Evolutionary conservation across 768 basidiomycete species (phyloP).

Genomic region (Galerina marginata): DNA sequence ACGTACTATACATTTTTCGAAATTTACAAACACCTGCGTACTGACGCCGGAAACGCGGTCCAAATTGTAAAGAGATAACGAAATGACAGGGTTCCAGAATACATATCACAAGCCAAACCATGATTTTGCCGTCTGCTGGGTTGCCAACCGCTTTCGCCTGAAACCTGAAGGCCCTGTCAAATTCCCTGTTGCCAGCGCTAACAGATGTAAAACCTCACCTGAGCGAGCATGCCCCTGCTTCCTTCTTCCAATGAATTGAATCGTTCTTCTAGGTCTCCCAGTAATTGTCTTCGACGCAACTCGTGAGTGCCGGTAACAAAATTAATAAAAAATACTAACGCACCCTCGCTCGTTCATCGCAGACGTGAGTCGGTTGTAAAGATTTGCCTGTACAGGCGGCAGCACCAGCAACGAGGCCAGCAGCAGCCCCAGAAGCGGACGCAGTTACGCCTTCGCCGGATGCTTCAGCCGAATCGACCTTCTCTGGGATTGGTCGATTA

Average conservation of each 20-base stretch:
- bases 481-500: slow-evolving; percentile 56
- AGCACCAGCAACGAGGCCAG: slow-evolving; percentile 37
- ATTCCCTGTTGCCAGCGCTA: background rate
- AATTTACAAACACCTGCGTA: background rate
- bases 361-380: slow-evolving; percentile 54
- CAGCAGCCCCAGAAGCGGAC: slow-evolving; percentile 26
- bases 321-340: slow-evolving; percentile 15
- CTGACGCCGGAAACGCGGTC: background rate
- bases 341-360: slow-evolving; percentile 72
- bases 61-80: background rate
- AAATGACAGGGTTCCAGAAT: background rate
- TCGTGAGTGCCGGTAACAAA: background rate
- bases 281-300: slow-evolving; percentile 52
- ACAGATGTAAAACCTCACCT: slow-evolving; percentile 42
- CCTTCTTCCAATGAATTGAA: slow-evolving; percentile 70
- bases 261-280: slow-evolving; percentile 64
- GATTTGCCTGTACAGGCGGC: slow-evolving; percentile 40
- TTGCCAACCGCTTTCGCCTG: slow-evolving; percentile 70
- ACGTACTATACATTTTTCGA: background rate
- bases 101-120: slow-evolving; percentile 62
- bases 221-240: slow-evolving; percentile 66
- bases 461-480: slow-evolving; percentile 15
- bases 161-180: slow-evolving; percentile 1
- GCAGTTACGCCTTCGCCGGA: slow-evolving; percentile 17
- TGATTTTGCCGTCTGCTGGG: slow-evolving; percentile 65